Conservation (phyloP, 2,329 filamentous ascomycete species). For the Ophiostoma australiae region DNA sequence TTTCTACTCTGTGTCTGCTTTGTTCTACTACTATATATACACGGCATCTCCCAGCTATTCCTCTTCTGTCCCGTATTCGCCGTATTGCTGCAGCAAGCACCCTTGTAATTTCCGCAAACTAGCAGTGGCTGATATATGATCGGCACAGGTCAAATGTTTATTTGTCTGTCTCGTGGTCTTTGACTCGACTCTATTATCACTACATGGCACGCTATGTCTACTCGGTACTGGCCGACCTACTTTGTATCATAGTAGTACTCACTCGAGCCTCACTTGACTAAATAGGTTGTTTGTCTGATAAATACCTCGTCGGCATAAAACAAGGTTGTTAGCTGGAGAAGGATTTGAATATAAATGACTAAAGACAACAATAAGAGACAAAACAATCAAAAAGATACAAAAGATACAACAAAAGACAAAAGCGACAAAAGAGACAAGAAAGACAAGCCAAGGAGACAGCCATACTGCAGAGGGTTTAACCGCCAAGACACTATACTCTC, state of each 20-base stretch:
- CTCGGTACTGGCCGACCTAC: too few relatives aligned
- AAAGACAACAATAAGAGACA: background rate
- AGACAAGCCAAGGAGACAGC: background rate
- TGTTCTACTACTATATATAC: too few relatives aligned
- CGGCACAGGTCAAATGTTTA: conserved; percentile 2
- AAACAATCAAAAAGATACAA: background rate
- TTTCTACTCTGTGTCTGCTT: too few relatives aligned
- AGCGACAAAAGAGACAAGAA: background rate
- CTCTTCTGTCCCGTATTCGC: conserved; percentile 11
- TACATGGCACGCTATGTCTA: too few relatives aligned
- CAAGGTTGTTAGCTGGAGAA: background rate
- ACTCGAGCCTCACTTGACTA: background rate
- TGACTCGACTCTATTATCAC: background rate
- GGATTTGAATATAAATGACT: background rate
- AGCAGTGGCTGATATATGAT: background rate
- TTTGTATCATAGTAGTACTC: background rate
- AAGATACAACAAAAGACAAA: background rate
- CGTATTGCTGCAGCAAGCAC: conserved; percentile 11
- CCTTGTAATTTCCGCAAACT: background rate
- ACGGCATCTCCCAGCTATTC: conserved; percentile 11
- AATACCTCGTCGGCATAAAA: background rate
- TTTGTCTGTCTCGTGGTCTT: background rate
- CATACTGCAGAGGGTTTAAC: background rate
- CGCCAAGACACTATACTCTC: background rate
- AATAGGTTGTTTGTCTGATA: background rate